phyloP scores from a whole-genome alignment of 148 eudicot species.

The Spergularia bocconei region DNA sequence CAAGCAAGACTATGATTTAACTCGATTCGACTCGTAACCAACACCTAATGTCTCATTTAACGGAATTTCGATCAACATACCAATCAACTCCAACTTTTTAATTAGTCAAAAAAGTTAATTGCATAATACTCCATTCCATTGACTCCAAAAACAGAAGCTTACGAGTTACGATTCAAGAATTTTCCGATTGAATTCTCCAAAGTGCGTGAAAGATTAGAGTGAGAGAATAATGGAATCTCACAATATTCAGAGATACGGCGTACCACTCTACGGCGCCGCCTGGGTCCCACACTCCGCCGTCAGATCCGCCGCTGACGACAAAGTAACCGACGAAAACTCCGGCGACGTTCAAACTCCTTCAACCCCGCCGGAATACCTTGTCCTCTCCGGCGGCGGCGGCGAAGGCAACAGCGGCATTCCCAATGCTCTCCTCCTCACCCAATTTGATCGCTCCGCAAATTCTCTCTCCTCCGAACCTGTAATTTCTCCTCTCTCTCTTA shows the following conservation, averaged over 20 bases:
- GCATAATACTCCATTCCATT: too few relatives aligned
- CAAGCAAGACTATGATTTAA: too few relatives aligned
- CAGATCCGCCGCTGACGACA: conserved; percentile 25
- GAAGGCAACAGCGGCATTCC: conserved; percentile 83
- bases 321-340: conserved; percentile 1
- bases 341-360: conserved; percentile 6
- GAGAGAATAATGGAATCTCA: conserved; percentile 9
- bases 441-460: conserved; percentile 49
- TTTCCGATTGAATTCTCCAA: too few relatives aligned
- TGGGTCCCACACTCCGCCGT: conserved; percentile 54
- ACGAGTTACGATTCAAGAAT: too few relatives aligned
- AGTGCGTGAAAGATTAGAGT: neutral
- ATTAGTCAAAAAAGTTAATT: too few relatives aligned
- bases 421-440: conserved; percentile 55
- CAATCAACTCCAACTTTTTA: too few relatives aligned
- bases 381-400: conserved; percentile 88
- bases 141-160: too few relatives aligned
- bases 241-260: conserved; percentile 63
- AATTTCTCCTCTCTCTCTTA: neutral
- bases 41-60: too few relatives aligned
- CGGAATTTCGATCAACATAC: too few relatives aligned
- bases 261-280: conserved; percentile 77
- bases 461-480: conserved; percentile 73
- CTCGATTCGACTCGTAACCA: too few relatives aligned
- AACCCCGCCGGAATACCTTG: conserved; percentile 22